A percentile compares a stretch with the other conserved stretches of the same genome.
phyloP scores from a whole-genome alignment of 192 early-diverging fungal species.

The Pilobolus umbonatus region DNA sequence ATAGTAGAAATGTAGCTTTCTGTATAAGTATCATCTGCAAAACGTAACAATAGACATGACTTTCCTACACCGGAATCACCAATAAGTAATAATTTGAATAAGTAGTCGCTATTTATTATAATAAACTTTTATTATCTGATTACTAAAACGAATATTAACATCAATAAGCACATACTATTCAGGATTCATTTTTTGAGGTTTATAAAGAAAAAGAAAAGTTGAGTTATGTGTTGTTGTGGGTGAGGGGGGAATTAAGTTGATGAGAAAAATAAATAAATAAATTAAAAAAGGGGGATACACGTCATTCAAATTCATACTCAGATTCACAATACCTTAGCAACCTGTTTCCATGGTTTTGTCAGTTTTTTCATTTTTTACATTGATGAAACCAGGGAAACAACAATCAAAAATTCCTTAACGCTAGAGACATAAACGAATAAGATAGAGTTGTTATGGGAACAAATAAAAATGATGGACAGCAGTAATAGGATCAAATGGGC shows the following conservation, averaged over 20 bases:
- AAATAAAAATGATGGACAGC: no score
- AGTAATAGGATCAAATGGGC: no score
- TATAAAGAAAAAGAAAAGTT: slow-evolving; percentile 1
- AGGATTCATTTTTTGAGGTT: slow-evolving; percentile 27
- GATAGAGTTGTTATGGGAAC: no score
- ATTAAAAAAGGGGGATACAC: background rate
- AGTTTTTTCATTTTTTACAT: no score
- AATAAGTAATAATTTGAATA: slow-evolving; percentile 98
- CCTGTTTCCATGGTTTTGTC: no score
- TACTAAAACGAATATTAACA: background rate
- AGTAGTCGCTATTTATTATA: slow-evolving; percentile 75
- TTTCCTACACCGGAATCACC: slow-evolving; percentile 99
- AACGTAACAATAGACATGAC: slow-evolving; percentile 93
- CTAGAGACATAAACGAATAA: no score
- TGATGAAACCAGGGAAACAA: no score
- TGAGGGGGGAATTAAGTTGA: background rate
- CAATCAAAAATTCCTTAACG: no score
- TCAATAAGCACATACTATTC: slow-evolving; percentile 22
- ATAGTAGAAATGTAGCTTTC: slow-evolving; percentile 98
- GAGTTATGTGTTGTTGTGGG: no score
- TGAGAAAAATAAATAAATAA: background rate
- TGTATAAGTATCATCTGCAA: slow-evolving; percentile 98
- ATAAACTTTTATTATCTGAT: background rate
- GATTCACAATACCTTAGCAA: no score
- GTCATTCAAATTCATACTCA: no score